Evolutionary conservation across 148 eudicot species (phyloP).

Genomic region (Amaranthus hypochondriacus): DNA sequence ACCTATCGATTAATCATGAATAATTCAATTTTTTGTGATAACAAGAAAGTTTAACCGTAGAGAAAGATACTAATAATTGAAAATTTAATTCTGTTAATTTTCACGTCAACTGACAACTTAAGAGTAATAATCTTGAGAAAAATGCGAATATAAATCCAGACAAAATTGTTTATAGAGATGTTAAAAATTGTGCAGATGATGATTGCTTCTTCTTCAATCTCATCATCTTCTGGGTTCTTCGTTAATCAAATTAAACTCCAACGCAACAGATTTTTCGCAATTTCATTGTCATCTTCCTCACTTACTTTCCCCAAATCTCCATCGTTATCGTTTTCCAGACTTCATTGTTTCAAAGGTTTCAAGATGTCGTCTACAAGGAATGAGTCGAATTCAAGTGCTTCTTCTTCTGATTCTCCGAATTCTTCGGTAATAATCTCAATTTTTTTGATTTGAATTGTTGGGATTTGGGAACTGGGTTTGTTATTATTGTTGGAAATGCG

Average conservation of each 20-base stretch:
- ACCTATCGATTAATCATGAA: too few species aligned
- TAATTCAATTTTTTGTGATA: too few species aligned
- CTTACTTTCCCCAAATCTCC: conserved; percentile 3
- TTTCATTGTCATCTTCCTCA: conserved; percentile 30
- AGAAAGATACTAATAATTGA: too few species aligned
- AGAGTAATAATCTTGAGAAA: not conserved
- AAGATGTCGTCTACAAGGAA: conserved; percentile 42
- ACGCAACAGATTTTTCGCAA: conserved; percentile 25
- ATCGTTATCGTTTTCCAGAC: conserved; percentile 16
- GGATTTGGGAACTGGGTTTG: not conserved
- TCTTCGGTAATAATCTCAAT: conserved; percentile 18
- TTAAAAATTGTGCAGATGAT: conserved; percentile 54
- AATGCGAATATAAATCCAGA: conserved; percentile 3
- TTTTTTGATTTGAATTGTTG: conserved; percentile 6
- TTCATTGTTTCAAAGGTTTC: conserved; percentile 32
- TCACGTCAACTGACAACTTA: too few species aligned
- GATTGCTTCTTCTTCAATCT: conserved; percentile 39
- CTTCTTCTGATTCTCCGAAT: conserved; percentile 41
- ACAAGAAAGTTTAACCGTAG: too few species aligned
- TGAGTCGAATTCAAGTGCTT: conserved; percentile 40
- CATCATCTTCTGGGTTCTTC: conserved; percentile 31
- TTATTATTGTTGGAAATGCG: not conserved
- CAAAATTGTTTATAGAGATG: conserved; percentile 29
- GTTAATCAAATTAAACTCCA: conserved; percentile 44
- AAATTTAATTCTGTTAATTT: too few species aligned